A percentile compares a stretch with the other conserved stretches of the same genome.
Evolutionary conservation across 1,139 yeast species (phyloP).

Genomic region (Suhomyces wounanorum): DNA sequence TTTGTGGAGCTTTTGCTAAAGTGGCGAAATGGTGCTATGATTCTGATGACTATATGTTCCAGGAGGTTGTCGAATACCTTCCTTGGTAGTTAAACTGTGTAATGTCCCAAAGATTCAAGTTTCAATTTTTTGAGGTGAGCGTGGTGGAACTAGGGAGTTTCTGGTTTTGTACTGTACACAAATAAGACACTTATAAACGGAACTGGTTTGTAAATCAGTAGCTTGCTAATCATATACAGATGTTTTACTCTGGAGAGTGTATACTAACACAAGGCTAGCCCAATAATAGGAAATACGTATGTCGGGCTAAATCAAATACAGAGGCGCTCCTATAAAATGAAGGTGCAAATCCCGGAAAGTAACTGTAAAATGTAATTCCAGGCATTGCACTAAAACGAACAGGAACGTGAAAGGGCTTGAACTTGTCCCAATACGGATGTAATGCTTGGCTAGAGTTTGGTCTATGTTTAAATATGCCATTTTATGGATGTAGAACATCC

Average conservation of each 20-base stretch:
- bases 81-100: background rate
- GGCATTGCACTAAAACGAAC: background rate
- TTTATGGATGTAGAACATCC: background rate
- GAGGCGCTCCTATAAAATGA: background rate
- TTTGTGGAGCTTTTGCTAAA: background rate
- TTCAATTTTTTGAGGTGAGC: slow-evolving; percentile 1
- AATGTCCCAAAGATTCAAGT: background rate
- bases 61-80: background rate
- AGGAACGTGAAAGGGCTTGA: background rate
- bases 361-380: background rate
- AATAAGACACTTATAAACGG: background rate
- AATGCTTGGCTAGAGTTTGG: background rate
- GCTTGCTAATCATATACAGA: background rate
- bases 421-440: background rate
- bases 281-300: background rate
- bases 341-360: background rate
- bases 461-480: background rate
- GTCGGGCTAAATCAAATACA: background rate
- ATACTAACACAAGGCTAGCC: background rate
- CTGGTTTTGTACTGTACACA: background rate
- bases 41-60: background rate
- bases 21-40: slow-evolving; percentile 1
- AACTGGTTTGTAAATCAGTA: background rate
- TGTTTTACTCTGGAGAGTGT: background rate
- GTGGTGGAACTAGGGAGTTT: background rate